These are phyloP conservation scores for Xylariaceae sp. DNA, from an alignment of 2,329 filamentous ascomycete genomes.

Conservation along the genomic window DNA sequence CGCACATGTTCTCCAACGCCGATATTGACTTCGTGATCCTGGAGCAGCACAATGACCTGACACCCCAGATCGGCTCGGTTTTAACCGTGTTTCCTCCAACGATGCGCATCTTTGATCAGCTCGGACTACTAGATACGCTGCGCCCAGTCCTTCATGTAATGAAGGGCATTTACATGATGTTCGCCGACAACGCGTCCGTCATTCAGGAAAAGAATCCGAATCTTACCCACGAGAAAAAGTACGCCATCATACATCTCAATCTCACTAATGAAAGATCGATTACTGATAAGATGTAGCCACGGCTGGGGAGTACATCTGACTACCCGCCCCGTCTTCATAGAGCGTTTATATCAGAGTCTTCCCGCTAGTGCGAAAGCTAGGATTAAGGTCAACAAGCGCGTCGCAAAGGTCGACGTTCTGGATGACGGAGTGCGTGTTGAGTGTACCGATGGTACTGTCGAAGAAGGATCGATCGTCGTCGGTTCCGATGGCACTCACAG, in stretches of 20 bases:
- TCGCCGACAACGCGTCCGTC: conserved; percentile 17
- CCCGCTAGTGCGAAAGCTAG: conserved; percentile 22
- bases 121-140: conserved; percentile 24
- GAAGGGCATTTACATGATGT: conserved; percentile 10
- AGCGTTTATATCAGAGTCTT: conserved; percentile 26
- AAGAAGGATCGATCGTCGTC: conserved; percentile 43
- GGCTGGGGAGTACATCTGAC: conserved; percentile 25
- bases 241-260: conserved; percentile 1
- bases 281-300: conserved; percentile 20
- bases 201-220: conserved; percentile 2
- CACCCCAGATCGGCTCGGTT: conserved; percentile 27
- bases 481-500: conserved; percentile 49
- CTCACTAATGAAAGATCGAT: neutral
- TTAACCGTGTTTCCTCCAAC: conserved; percentile 31
- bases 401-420: conserved; percentile 31
- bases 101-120: conserved; percentile 34
- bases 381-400: conserved; percentile 26
- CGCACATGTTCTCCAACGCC: conserved; percentile 32
- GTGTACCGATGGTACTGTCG: conserved; percentile 39
- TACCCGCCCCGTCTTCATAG: conserved; percentile 29
- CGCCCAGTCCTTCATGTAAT: conserved; percentile 12
- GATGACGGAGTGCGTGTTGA: conserved; percentile 34
- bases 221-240: conserved; percentile 16
- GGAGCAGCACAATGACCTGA: conserved; percentile 28
- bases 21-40: conserved; percentile 36